A percentile compares a stretch with the other conserved stretches of the same genome.
Conservation (phyloP, 164 flowering plant species). For the Brasenia schreberi region DNA sequence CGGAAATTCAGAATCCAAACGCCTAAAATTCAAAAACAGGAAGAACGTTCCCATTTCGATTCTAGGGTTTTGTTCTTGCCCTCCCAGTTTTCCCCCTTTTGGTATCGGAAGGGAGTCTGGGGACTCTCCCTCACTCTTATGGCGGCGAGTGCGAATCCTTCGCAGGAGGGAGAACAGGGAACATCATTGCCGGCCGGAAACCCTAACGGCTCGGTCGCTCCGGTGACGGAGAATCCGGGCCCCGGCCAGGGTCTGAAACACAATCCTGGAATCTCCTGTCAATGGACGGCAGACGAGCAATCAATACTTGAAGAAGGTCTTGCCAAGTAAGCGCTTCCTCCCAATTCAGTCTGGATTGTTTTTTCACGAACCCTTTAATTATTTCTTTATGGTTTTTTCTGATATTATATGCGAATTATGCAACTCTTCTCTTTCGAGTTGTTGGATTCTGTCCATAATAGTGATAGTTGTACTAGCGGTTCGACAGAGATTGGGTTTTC, state of each 20-base stretch:
- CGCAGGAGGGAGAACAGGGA: constrained; percentile 25
- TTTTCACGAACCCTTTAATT: not conserved
- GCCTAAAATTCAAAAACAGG: no score
- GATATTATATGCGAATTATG: no score
- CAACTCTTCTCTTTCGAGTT: no score
- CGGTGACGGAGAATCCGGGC: constrained; percentile 12
- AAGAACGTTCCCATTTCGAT: not conserved
- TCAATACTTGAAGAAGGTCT: constrained; percentile 39
- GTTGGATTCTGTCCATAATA: no score
- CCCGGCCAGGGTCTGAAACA: constrained; percentile 27
- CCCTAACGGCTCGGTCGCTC: constrained; percentile 4
- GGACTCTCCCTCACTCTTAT: constrained; percentile 13
- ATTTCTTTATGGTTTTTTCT: no score
- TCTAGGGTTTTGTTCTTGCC: not conserved
- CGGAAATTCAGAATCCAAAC: not conserved
- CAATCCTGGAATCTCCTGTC: constrained; percentile 39
- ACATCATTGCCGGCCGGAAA: constrained; percentile 12
- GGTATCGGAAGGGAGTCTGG: constrained; percentile 16
- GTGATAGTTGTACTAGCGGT: no score
- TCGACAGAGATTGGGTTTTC: no score
- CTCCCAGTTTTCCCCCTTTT: constrained; percentile 1
- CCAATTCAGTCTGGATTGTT: not conserved
- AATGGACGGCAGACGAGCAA: constrained; percentile 55
- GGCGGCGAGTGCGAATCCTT: constrained; percentile 40
- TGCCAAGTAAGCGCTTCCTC: constrained; percentile 21